A percentile compares a stretch with the other conserved stretches of the same genome.
Conservation (phyloP, 164 flowering plant species). For the Piper longum region DNA sequence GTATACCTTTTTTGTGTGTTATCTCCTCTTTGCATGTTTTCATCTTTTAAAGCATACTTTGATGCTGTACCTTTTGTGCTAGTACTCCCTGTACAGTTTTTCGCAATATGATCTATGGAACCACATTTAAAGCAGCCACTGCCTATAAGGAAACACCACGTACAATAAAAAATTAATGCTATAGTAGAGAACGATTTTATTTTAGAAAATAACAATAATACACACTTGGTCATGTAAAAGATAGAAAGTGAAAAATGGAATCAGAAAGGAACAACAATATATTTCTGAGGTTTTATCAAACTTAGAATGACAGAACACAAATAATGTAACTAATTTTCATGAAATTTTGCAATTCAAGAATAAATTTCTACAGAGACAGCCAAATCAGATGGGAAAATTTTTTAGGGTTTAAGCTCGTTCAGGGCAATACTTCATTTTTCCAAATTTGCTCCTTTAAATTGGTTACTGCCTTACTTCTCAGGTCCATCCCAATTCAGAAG, state of each 20-base stretch:
- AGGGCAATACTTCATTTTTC: too few relatives aligned
- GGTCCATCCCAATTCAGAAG: too few relatives aligned
- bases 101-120: conserved; percentile 70
- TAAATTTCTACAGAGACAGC: not conserved
- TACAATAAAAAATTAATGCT: not conserved
- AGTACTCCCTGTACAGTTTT: conserved; percentile 58
- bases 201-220: not conserved
- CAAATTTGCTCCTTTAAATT: too few relatives aligned
- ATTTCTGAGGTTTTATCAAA: not conserved
- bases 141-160: conserved; percentile 20
- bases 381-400: not conserved
- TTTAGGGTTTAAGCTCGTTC: not conserved
- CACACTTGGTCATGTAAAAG: not conserved
- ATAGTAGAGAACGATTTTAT: not conserved
- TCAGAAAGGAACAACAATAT: not conserved
- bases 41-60: conserved; percentile 61
- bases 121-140: conserved; percentile 93
- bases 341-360: too few relatives aligned
- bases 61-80: conserved; percentile 17
- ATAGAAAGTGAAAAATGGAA: not conserved
- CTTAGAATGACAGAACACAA: too few relatives aligned
- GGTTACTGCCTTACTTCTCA: too few relatives aligned
- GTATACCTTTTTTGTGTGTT: conserved; percentile 37
- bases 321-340: too few relatives aligned
- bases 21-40: conserved; percentile 60